Conservation (phyloP, 495 filamentous ascomycete genomes). For the Hyaloscypha variabilis region DNA sequence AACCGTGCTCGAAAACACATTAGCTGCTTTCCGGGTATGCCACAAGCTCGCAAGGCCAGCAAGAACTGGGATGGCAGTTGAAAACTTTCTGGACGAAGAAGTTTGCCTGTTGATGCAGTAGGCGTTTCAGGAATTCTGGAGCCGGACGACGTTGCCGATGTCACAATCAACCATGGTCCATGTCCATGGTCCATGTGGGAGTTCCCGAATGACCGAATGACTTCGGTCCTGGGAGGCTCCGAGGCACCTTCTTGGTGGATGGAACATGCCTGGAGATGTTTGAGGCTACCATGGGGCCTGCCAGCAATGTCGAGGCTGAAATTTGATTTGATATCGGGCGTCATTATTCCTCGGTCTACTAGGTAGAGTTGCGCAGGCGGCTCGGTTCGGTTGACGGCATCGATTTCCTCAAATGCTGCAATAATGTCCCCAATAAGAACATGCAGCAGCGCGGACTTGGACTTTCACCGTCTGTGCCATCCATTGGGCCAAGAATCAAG, state of each 20-base stretch:
- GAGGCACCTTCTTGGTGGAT: not conserved
- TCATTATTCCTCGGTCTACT: no score
- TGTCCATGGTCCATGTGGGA: no score
- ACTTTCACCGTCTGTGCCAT: not conserved
- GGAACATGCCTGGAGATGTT: not conserved
- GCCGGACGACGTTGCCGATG: not conserved
- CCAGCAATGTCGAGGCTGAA: not conserved
- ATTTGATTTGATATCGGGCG: not conserved
- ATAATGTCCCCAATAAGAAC: not conserved
- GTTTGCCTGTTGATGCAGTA: slow-evolving; percentile 2
- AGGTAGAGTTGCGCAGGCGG: not conserved
- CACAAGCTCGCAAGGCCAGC: no score
- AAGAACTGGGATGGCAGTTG: not conserved
- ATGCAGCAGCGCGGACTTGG: not conserved
- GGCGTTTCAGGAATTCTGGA: slow-evolving; percentile 8
- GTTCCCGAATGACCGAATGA: not conserved
- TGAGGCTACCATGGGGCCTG: not conserved
- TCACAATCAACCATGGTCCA: not conserved
- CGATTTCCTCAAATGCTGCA: not conserved
- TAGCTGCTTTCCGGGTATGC: not conserved
- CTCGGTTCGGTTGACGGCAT: not conserved
- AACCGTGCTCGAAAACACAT: not conserved
- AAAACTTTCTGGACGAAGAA: not conserved
- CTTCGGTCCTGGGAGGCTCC: not conserved
- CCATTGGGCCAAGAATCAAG: not conserved